A percentile compares a stretch with the other conserved stretches of the same genome.
These are phyloP conservation scores for Narthecium ossifragum DNA, from an alignment of 106 monocot genomes.

Conservation along the genomic window DNA sequence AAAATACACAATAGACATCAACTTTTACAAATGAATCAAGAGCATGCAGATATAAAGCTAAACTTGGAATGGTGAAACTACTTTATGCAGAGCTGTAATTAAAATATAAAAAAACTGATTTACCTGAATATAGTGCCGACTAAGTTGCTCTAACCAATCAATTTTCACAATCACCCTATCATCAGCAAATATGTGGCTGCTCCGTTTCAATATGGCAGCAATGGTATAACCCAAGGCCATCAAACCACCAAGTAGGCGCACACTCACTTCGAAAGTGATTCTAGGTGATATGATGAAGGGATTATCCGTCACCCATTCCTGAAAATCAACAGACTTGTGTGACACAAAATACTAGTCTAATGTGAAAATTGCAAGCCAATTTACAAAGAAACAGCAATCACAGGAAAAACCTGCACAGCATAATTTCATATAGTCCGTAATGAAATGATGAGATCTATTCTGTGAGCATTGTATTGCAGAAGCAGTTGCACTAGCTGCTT, in stretches of 20 bases:
- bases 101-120: no score
- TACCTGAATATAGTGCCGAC: conserved; percentile 88
- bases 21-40: background rate
- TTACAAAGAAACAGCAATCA: background rate
- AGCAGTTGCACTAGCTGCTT: no score
- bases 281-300: conserved; percentile 98
- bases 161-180: conserved; percentile 81
- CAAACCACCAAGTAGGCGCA: conserved; percentile 95
- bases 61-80: background rate
- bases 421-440: no score
- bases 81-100: no score
- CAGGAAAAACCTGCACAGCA: background rate
- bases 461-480: no score
- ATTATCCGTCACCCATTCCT: conserved; percentile 97
- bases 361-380: background rate
- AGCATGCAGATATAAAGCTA: background rate
- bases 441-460: no score
- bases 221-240: conserved; percentile 97
- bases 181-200: conserved; percentile 82
- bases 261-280: conserved; percentile 97
- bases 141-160: conserved; percentile 92
- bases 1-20: no score
- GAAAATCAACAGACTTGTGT: conserved; percentile 5
- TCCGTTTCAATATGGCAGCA: conserved; percentile 88
- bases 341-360: background rate